Base-by-base conservation (phyloP, 1,284 basidiomycete species). In the Malassezia dermatis region DNA sequence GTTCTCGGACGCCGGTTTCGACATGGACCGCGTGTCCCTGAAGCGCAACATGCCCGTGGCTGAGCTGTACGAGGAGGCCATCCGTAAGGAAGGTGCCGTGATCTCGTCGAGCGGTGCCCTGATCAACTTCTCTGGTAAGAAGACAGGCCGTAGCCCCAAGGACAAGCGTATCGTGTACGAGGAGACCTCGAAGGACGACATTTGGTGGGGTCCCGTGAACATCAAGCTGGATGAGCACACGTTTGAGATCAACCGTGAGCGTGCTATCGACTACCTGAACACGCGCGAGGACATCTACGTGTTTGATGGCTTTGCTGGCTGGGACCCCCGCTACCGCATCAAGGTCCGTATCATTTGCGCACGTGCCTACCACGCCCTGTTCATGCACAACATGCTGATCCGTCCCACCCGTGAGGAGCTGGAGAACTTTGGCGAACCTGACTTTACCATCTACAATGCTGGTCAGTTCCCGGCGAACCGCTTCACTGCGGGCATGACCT, bases 151-250 rank as follows among this genome's bases (percentile, higher is more conserved):
- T 53, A 87, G 84, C 69, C 93, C 94, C 61, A 98, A 98, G 78
- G 94, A 99, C 84, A 99, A 98, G 84, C 89, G 94, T 69, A 96
- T 99, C 71, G 94, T 99, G 75, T 96, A 82, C 76, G 93, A 99
- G 77, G 93, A 98, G 73, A 87, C 88, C 54, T 88, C 85, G 78
- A 95, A 90, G 78, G 90, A 96, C 75, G 84, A 96, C 65, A 86
- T 99, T 77, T 98, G 94, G 93, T 98, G 94, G 94, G 93, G 94
- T 42, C 87, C 89, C 51, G 91, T 99, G 71, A 99, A 99, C 81
- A 98, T 98, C 80, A 94, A 94, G 82, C 87, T 96, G 85, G 93
- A 95, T 75, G 88, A 75, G 69, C 80, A 98, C 81, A 98, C 93
- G 13, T 99, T 99, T 66, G 94, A 98, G 79, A 98, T 98, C 78